These are phyloP conservation scores for Podaxis sp. DNA, from an alignment of 768 basidiomycete genomes.

Conservation along the genomic window DNA sequence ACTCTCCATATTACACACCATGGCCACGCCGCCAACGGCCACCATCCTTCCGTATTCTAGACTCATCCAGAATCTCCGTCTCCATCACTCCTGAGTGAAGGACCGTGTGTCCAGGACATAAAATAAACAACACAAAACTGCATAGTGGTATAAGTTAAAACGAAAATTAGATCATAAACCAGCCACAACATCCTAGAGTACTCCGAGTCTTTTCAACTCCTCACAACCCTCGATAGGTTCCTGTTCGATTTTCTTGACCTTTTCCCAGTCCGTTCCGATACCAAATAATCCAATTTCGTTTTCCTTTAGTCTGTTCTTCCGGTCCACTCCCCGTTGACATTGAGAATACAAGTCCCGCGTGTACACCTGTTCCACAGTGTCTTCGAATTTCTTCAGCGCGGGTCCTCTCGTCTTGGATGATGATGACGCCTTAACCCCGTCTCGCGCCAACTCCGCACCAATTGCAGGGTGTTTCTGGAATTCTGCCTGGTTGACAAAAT, in stretches of 20 bases:
- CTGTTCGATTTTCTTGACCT: constrained; percentile 69
- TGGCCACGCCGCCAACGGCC: not conserved
- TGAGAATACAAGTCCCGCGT: constrained; percentile 66
- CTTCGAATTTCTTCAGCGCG: constrained; percentile 66
- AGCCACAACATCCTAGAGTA: constrained; percentile 35
- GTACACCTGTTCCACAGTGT: constrained; percentile 71
- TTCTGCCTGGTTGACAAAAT: constrained; percentile 81
- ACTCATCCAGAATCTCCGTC: constrained; percentile 8
- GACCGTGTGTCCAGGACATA: not conserved
- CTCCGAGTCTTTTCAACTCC: constrained; percentile 63
- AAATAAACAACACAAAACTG: constrained; percentile 9
- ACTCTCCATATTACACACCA: not conserved
- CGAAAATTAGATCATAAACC: constrained; percentile 18
- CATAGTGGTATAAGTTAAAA: constrained; percentile 12
- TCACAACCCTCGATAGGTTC: constrained; percentile 80
- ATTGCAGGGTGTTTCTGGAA: constrained; percentile 77
- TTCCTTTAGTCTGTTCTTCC: constrained; percentile 70
- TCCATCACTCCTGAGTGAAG: not conserved
- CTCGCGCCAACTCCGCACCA: constrained; percentile 65
- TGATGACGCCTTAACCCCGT: constrained; percentile 35
- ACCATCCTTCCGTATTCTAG: constrained; percentile 15
- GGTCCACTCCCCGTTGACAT: constrained; percentile 71
- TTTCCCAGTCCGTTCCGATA: constrained; percentile 89
- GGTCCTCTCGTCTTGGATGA: constrained; percentile 44
- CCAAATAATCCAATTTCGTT: constrained; percentile 87